Conservation (phyloP, 352 stramenopile species). For the Pythium sp. region DNA sequence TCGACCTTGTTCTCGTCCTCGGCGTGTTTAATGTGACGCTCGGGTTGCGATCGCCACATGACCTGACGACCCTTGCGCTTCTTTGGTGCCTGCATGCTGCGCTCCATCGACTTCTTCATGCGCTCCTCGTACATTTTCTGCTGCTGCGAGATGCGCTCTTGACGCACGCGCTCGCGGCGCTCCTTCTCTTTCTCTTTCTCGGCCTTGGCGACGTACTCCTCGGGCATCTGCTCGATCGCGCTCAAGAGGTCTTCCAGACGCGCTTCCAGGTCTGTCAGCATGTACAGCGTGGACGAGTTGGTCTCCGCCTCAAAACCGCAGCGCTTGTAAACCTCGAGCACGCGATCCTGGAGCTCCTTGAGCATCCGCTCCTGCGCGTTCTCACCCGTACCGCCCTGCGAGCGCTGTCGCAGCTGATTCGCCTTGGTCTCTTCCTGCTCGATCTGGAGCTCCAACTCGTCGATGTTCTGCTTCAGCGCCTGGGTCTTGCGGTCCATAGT, state of each 20-base stretch:
- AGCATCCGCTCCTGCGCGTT: conserved; percentile 89
- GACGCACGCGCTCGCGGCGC: conserved; percentile 86
- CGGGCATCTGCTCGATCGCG: conserved; percentile 90
- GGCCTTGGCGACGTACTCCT: conserved; percentile 92
- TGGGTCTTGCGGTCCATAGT: conserved; percentile 88
- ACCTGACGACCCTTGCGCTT: conserved; percentile 91
- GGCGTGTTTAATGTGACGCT: conserved; percentile 69
- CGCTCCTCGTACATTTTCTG: conserved; percentile 92
- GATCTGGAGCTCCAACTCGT: conserved; percentile 89
- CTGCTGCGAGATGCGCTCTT: conserved; percentile 91
- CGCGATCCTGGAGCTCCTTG: conserved; percentile 85
- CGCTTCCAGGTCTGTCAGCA: conserved; percentile 92
- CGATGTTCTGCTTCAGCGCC: conserved; percentile 85
- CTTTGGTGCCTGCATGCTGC: conserved; percentile 91
- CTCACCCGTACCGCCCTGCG: conserved; percentile 67
- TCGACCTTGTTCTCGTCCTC: conserved; percentile 81
- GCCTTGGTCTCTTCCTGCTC: conserved; percentile 80
- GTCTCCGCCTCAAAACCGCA: conserved; percentile 92
- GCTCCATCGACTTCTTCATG: conserved; percentile 93
- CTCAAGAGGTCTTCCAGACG: conserved; percentile 90
- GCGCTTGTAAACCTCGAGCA: conserved; percentile 89
- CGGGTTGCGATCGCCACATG: conserved; percentile 90
- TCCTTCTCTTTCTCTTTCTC: conserved; percentile 96
- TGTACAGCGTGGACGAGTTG: conserved; percentile 91
- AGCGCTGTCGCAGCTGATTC: conserved; percentile 64